Evolutionary conservation across 768 basidiomycete genomes (phyloP), one percentile per base, ranked within the genome.

Genomic region (Suillus plorans): DNA sequence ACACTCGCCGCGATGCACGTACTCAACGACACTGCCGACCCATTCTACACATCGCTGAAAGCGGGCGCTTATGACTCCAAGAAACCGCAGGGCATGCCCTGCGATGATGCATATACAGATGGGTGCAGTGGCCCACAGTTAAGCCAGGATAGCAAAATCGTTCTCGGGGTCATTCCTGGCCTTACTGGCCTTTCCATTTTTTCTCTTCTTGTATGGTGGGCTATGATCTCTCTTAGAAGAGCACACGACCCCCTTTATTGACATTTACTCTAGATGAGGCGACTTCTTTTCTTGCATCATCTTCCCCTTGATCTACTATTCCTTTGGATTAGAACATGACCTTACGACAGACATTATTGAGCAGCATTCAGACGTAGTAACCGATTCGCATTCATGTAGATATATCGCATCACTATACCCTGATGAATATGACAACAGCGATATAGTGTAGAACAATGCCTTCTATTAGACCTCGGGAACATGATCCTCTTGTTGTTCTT

Each of bases 401-500:
- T 59, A 58, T 25, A 59, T 59, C 41, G 25, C 58, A 59, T 42
- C 18, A 58, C 41, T 39, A 59, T 59, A 59, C 58, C 58, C 25
- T 42, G 28, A 59, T 28, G 57, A 59, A 41, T 18, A 59, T 28
- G 57, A 59, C 41, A 18, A 59, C 20, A 20, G 41, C 16, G 4
- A 42, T 42, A 28, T 13, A n/a, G 20, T 36, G 34, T 55, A 36
- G 53, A 36, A 55, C 53, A 31, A 20, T 31, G 18, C 28, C 31
- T 34, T 20, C 2, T 13, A 57, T 41, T 14, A 60, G 61, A 75
- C 95, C 86, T 99, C 97, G 31, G 98, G 85, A 14, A 99, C 94
- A 77, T 98, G 99, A 59, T 96, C 89, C 78, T 99, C 97, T 70
- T 95, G 65, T 89, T 87, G 71, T 88, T 88, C 73, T 88, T 86